Evolutionary conservation across 2,329 filamentous ascomycete species (phyloP).

Genomic region (Apiospora pterosperma): DNA sequence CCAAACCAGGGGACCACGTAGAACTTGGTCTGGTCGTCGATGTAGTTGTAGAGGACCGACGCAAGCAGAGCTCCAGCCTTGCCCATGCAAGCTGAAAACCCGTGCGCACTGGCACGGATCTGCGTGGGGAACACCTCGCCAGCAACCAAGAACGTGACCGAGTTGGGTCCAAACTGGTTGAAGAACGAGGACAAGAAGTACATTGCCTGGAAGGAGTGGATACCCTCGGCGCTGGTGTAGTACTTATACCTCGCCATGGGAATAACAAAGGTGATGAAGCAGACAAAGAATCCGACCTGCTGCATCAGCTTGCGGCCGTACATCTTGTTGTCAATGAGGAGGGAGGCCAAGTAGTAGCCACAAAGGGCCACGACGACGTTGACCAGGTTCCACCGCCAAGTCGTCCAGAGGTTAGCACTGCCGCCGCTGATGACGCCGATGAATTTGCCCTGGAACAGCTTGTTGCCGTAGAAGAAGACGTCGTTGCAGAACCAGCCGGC

Average conservation of each 20-base stretch:
- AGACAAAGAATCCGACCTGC: conserved; percentile 87
- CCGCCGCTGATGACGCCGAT: conserved; percentile 74
- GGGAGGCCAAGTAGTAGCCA: conserved; percentile 86
- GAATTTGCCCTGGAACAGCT: conserved; percentile 91
- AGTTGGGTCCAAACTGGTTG: conserved; percentile 98
- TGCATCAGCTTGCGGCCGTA: conserved; percentile 97
- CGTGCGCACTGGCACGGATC: conserved; percentile 89
- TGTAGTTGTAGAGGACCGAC: conserved; percentile 92
- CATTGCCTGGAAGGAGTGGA: conserved; percentile 94
- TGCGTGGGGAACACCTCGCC: conserved; percentile 96
- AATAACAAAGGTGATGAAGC: conserved; percentile 90
- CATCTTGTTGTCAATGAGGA: conserved; percentile 92
- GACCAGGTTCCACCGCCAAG: conserved; percentile 89
- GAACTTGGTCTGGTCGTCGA: conserved; percentile 79
- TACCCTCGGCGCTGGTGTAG: conserved; percentile 68
- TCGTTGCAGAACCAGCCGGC: conserved; percentile 95
- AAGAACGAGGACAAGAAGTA: conserved; percentile 98
- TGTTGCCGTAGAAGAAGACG: conserved; percentile 99
- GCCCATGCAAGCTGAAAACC: conserved; percentile 86
- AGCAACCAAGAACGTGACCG: conserved; percentile 91
- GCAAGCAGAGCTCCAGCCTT: conserved; percentile 87
- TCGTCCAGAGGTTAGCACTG: conserved; percentile 72
- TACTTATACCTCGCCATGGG: conserved; percentile 86
- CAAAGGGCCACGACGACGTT: conserved; percentile 83
- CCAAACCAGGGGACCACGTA: conserved; percentile 92